Evolutionary conservation across 805 yeast genomes (phyloP).

Genomic region (Tetrapisispora pingtungensis): DNA sequence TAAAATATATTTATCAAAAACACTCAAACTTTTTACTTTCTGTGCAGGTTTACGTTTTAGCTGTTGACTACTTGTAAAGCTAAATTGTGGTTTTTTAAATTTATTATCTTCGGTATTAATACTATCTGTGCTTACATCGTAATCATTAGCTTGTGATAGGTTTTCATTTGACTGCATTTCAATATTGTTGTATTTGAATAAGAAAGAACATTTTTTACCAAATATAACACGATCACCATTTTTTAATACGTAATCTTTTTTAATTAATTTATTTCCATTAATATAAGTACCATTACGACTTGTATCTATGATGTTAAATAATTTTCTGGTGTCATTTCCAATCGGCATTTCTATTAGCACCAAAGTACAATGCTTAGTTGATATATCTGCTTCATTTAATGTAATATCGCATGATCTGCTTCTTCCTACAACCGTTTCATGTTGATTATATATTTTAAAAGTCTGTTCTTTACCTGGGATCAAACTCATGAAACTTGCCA

Average conservation of each 20-base stretch:
- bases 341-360: slow-evolving; percentile 33
- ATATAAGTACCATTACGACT: slow-evolving; percentile 57
- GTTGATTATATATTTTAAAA: slow-evolving; percentile 26
- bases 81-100: slow-evolving; percentile 23
- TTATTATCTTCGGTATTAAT: slow-evolving; percentile 6
- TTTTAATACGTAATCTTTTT: slow-evolving; percentile 39
- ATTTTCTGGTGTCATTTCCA: slow-evolving; percentile 27
- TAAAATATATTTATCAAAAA: slow-evolving; percentile 41
- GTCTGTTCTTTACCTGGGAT: slow-evolving; percentile 28
- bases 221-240: slow-evolving; percentile 57
- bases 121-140: neutral
- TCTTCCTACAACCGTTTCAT: slow-evolving; percentile 38
- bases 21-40: slow-evolving; percentile 29
- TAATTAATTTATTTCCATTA: slow-evolving; percentile 44
- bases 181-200: slow-evolving; percentile 34
- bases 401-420: slow-evolving; percentile 50
- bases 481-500: slow-evolving; percentile 22
- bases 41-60: slow-evolving; percentile 6
- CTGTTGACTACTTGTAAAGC: slow-evolving; percentile 18
- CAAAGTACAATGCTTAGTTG: slow-evolving; percentile 54
- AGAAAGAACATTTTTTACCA: slow-evolving; percentile 43
- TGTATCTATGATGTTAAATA: slow-evolving; percentile 43
- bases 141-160: neutral
- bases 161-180: neutral
- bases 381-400: slow-evolving; percentile 48